phyloP scores from a whole-genome alignment of 345 rosid genomes.

The Hirschfeldia incana region DNA sequence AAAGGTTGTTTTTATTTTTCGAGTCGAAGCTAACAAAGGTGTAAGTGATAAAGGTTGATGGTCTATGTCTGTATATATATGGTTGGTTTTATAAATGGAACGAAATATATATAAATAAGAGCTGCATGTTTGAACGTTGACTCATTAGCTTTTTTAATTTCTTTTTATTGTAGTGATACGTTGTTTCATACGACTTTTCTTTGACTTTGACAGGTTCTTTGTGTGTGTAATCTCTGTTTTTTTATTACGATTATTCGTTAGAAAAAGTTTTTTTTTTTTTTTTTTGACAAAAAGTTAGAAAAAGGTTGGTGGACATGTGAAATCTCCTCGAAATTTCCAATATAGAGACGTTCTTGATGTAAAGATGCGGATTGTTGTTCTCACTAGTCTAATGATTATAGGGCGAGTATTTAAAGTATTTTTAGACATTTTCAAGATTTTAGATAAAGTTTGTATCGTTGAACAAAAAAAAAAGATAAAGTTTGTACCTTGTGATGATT shows the following conservation, averaged over 20 bases:
- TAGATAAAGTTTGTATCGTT: background rate
- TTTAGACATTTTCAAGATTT: too few relatives aligned
- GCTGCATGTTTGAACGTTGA: slow-evolving; percentile 22
- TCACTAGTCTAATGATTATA: background rate
- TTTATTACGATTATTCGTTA: too few relatives aligned
- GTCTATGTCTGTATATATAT: slow-evolving; percentile 2
- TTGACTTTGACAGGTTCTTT: background rate
- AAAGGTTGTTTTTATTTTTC: background rate
- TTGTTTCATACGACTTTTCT: background rate
- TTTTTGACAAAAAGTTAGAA: too few relatives aligned
- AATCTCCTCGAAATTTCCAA: background rate
- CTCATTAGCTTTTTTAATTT: background rate
- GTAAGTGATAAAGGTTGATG: background rate
- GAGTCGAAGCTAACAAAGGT: background rate
- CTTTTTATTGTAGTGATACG: background rate
- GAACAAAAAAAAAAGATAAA: too few relatives aligned
- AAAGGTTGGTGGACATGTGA: background rate
- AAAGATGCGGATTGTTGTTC: background rate
- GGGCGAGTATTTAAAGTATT: background rate
- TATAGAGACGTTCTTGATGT: background rate
- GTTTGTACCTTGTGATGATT: background rate
- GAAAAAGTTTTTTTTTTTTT: too few relatives aligned
- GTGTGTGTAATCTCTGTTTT: too few relatives aligned
- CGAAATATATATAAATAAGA: background rate
- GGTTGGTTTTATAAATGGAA: background rate